Conservation (phyloP, 139 green algal genomes). For the Dunaliella primolecta region DNA sequence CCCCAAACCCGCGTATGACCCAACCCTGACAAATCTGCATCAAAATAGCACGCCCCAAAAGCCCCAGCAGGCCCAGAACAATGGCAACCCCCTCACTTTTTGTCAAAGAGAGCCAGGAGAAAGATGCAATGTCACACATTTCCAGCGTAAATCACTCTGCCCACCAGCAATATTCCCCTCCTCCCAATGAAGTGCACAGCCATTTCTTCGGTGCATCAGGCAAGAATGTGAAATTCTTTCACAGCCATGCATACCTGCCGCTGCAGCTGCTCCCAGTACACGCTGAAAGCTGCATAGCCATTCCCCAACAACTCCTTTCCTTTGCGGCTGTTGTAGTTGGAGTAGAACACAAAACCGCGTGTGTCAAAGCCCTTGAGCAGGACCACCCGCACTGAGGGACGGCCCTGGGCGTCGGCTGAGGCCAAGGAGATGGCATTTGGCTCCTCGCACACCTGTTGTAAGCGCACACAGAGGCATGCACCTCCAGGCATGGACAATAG, state of each 20-base stretch:
- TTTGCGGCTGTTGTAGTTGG: conserved; percentile 82
- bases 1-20: too few species aligned
- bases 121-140: too few species aligned
- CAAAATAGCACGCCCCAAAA: too few species aligned
- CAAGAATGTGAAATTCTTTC: too few species aligned
- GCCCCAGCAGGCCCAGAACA: too few species aligned
- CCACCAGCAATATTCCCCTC: too few species aligned
- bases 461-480: background rate
- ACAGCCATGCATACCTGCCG: conserved; percentile 24
- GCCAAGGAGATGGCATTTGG: conserved; percentile 82
- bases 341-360: conserved; percentile 86
- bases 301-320: conserved; percentile 55
- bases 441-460: conserved; percentile 52
- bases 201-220: too few species aligned
- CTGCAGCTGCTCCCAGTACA: conserved; percentile 86
- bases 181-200: too few species aligned
- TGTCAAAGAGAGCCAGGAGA: too few species aligned
- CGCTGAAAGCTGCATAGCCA: conserved; percentile 56
- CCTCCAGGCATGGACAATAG: background rate
- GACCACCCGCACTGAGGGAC: conserved; percentile 72
- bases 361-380: conserved; percentile 78
- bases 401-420: conserved; percentile 35
- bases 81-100: too few species aligned
- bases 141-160: too few species aligned
- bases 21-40: too few species aligned